Percentiles rank a stretch among this genome's conserved stretches.
phyloP scores from a whole-genome alignment of 805 yeast species.

The Alloascoidea africana region DNA sequence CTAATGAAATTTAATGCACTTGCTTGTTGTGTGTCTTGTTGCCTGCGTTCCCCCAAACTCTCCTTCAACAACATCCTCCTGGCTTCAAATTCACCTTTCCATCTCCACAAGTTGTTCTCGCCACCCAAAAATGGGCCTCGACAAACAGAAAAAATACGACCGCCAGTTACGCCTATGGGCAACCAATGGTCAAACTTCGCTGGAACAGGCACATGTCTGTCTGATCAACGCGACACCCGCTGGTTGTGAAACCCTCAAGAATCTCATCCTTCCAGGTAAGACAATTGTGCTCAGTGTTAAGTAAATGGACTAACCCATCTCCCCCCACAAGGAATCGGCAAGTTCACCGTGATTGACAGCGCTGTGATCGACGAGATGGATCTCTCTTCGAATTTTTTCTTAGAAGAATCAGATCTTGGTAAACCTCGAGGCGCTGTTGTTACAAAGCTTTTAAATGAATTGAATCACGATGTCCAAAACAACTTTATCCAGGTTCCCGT shows the following conservation, averaged over 20 bases:
- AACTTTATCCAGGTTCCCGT: slow-evolving; percentile 7
- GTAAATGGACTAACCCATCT: not conserved
- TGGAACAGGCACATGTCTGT: slow-evolving; percentile 44
- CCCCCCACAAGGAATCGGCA: slow-evolving; percentile 34
- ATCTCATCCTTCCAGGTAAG: slow-evolving; percentile 55
- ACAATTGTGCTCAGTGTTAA: not conserved
- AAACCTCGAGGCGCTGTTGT: slow-evolving; percentile 23
- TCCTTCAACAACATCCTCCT: too few relatives aligned
- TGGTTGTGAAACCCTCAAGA: slow-evolving; percentile 60
- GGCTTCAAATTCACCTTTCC: too few relatives aligned
- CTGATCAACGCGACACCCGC: slow-evolving; percentile 41
- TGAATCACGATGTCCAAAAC: slow-evolving; percentile 46
- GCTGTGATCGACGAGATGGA: slow-evolving; percentile 24
- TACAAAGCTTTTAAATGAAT: slow-evolving; percentile 28
- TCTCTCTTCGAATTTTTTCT: slow-evolving; percentile 47
- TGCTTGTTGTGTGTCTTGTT: not conserved
- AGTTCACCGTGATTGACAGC: slow-evolving; percentile 42
- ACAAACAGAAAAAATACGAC: slow-evolving; percentile 48
- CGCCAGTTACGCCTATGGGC: slow-evolving; percentile 88
- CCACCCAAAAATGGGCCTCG: not conserved
- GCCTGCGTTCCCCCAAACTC: not conserved
- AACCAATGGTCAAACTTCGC: slow-evolving; percentile 47
- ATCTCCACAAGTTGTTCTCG: too few relatives aligned
- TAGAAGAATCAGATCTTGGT: slow-evolving; percentile 29
- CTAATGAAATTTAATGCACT: too few relatives aligned